Evolutionary conservation across 2,329 filamentous ascomycete genomes (phyloP), one percentile per base, ranked within the genome.

Genomic region (Penicillium psychrosexuale): DNA sequence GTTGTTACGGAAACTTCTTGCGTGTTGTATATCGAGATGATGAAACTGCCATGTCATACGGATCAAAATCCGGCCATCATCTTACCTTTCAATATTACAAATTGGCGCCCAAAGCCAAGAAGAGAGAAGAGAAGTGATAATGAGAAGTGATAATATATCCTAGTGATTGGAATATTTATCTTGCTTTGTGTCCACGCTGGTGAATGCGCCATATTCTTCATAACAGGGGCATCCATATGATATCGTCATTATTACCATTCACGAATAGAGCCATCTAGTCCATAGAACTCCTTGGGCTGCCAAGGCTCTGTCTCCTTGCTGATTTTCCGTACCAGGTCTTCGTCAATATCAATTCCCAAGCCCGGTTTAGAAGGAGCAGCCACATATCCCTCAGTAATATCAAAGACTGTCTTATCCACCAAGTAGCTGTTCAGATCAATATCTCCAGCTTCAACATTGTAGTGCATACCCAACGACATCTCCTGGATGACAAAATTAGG

Each of bases 381-480:
- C n/a, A 90, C 82, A 65, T 84, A 88, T 0, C 87, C 88, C 22
- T 83, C 80, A 19, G 79, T 76, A 7, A 90, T 82, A 38, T 84
- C 77, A 78, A 87, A 90, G 0, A 89, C 82, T 38, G 82, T 79
- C 0, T 84, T 80, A 57, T 90, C 83, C 59, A 81, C 81, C 3
- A 85, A 76, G 66, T 90, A 91, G 33, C 81, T 87, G n/a, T 81
- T 81, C 48, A 89, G 71, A 64, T 89, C 87, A 60, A 84, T 78
- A 2, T 83, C 79, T 2, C 82, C 84, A 0, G 79, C 82, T 62
- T 81, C 80, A 1, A 73, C 68, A 63, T 92, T 91, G 67, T 92
- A 92, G 68, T 92, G 89, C 66, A 92, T 92, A 0, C 88, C 89
- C 24, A 91, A 66, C 38, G 84, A 87, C 89, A 91, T 91, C 69